Conservation (phyloP, 345 rosid genomes). For the sweet orange (Citrus sinensis) region DNA sequence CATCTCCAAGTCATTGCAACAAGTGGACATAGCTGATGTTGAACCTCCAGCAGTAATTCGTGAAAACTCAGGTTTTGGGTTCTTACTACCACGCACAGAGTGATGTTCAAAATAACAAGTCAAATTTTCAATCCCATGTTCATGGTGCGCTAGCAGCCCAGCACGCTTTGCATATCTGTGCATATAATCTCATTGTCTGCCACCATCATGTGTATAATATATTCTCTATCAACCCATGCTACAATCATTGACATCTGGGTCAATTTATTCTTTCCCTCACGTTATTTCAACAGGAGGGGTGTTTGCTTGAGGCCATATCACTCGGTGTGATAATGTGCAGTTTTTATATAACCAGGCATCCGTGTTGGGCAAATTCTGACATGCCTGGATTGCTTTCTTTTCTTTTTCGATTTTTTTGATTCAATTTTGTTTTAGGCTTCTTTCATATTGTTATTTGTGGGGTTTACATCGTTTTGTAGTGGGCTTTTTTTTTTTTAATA, state of each 20-base stretch:
- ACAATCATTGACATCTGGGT: conserved; percentile 23
- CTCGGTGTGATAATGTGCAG: conserved; percentile 34
- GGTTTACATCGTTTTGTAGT: conserved; percentile 19
- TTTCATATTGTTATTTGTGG: conserved; percentile 7
- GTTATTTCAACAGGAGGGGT: conserved; percentile 44
- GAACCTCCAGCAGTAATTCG: conserved; percentile 86
- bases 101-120: conserved; percentile 15
- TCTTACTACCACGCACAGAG: conserved; percentile 80
- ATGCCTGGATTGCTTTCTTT: conserved; percentile 22
- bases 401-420: conserved; percentile 8
- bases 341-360: conserved; percentile 19
- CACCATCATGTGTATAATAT: conserved; percentile 34
- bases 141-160: neutral
- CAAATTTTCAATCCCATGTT: neutral
- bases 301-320: conserved; percentile 38
- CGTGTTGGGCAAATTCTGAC: conserved; percentile 21
- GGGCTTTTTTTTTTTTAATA: neutral
- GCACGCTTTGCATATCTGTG: conserved; percentile 15
- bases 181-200: conserved; percentile 20
- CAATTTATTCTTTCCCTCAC: conserved; percentile 37
- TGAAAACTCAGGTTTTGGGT: conserved; percentile 89
- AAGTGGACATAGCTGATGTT: conserved; percentile 80
- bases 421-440: conserved; percentile 5
- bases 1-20: conserved; percentile 90
- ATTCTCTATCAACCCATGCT: conserved; percentile 19